These are phyloP conservation scores for Drechslerella dactyloides DNA, from an alignment of 2,329 filamentous ascomycete genomes.

Conservation along the genomic window DNA sequence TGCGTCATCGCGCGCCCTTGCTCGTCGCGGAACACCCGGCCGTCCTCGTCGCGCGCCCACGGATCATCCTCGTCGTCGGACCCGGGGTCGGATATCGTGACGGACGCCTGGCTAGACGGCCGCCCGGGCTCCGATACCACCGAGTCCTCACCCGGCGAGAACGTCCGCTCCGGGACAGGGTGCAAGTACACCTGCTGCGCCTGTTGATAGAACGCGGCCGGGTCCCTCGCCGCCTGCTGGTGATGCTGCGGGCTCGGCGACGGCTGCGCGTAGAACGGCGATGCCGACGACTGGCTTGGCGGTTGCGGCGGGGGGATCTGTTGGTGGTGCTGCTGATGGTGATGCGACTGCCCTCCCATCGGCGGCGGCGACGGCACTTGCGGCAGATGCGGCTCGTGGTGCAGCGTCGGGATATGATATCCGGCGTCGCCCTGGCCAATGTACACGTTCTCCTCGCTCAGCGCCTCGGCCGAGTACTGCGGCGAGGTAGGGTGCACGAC, in stretches of 20 bases:
- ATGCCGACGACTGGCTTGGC: slow-evolving; percentile 15
- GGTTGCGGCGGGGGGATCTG: slow-evolving; percentile 28
- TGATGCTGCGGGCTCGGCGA: slow-evolving; percentile 12
- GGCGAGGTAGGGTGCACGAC: slow-evolving; percentile 43
- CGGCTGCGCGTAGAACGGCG: slow-evolving; percentile 35
- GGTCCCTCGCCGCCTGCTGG: slow-evolving; percentile 52
- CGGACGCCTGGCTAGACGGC: slow-evolving; percentile 46
- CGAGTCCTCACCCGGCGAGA: slow-evolving; percentile 56
- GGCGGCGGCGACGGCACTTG: slow-evolving; percentile 52
- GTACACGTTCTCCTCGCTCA: slow-evolving; percentile 50
- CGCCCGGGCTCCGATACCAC: slow-evolving; percentile 56
- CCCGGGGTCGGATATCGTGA: slow-evolving; percentile 52
- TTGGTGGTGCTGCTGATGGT: slow-evolving; percentile 44
- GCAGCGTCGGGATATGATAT: slow-evolving; percentile 50
- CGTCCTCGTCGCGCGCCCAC: slow-evolving; percentile 57
- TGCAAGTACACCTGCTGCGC: slow-evolving; percentile 56
- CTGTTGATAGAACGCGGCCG: slow-evolving; percentile 54
- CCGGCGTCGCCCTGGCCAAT: slow-evolving; percentile 52
- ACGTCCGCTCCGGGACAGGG: slow-evolving; percentile 58
- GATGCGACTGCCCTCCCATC: slow-evolving; percentile 22
- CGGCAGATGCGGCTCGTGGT: slow-evolving; percentile 53
- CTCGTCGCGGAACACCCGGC: slow-evolving; percentile 58
- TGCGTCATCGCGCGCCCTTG: slow-evolving; percentile 53
- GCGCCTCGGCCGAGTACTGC: slow-evolving; percentile 38
- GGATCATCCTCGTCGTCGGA: slow-evolving; percentile 51